Evolutionary conservation across 2,329 filamentous ascomycete genomes (phyloP).

Genomic region (Cercospora beticola): DNA sequence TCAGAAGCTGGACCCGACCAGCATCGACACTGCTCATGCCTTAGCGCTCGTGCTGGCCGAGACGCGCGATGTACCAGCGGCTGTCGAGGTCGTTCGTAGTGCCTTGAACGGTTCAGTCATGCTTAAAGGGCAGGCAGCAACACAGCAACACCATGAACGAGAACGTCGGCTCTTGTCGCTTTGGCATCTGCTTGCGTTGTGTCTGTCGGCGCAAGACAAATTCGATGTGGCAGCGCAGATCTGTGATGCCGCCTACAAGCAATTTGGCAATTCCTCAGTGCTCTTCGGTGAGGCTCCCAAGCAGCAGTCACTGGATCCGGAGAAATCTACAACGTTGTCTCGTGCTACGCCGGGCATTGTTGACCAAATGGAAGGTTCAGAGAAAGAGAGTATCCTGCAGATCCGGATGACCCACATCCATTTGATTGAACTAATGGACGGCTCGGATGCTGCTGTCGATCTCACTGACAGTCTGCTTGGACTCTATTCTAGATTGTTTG

Average conservation of each 20-base stretch:
- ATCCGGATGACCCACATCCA: conserved; percentile 93
- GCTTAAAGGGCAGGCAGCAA: conserved; percentile 21
- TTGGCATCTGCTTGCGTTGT: conserved; percentile 86
- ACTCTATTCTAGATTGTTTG: conserved; percentile 79
- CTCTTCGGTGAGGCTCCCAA: conserved; percentile 65
- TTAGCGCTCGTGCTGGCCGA: conserved; percentile 85
- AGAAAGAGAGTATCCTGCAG: conserved; percentile 86
- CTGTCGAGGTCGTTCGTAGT: conserved; percentile 78
- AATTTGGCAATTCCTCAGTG: conserved; percentile 71
- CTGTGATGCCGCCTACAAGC: conserved; percentile 88
- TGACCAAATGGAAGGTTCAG: conserved; percentile 76
- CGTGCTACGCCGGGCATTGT: conserved; percentile 54
- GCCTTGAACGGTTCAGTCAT: conserved; percentile 55
- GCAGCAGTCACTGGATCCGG: conserved; percentile 21
- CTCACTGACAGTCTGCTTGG: conserved; percentile 80
- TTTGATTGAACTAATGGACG: conserved; percentile 78
- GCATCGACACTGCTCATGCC: conserved; percentile 71
- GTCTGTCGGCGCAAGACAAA: conserved; percentile 84
- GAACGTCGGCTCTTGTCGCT: conserved; percentile 71
- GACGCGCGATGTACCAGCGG: conserved; percentile 73
- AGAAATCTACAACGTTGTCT: conserved; percentile 14
- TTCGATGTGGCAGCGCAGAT: conserved; percentile 76
- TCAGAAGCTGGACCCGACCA: conserved; percentile 50
- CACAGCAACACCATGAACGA: conserved; percentile 34
- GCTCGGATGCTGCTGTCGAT: conserved; percentile 82